Evolutionary conservation across 2,329 filamentous ascomycete genomes (phyloP).

Genomic region (Curvularia sp.): DNA sequence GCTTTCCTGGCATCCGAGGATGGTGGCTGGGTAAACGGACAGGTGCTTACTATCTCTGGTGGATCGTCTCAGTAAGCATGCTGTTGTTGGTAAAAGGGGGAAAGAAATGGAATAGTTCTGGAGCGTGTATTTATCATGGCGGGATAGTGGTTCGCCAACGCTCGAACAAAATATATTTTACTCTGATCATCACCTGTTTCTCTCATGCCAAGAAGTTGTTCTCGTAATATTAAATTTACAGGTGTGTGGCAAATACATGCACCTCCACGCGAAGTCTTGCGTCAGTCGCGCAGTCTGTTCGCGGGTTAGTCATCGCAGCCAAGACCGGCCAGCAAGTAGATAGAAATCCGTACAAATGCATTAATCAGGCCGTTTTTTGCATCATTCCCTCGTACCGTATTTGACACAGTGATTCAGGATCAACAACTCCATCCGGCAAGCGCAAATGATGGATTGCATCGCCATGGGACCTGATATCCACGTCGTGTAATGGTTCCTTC

Average conservation of each 20-base stretch:
- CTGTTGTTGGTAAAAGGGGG: neutral
- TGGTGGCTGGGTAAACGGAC: conserved; percentile 51
- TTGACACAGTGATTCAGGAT: neutral
- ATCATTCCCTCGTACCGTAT: neutral
- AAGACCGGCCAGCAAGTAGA: too few species aligned
- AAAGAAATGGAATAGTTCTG: neutral
- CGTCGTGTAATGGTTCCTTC: too few species aligned
- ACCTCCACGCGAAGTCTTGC: too few species aligned
- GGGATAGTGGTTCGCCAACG: neutral
- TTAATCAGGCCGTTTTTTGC: neutral
- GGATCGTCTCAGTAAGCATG: conserved; percentile 49
- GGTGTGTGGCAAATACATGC: neutral
- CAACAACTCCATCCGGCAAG: neutral
- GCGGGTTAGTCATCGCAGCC: too few species aligned
- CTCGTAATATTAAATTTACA: neutral
- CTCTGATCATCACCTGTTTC: neutral
- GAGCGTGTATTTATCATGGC: conserved; percentile 3
- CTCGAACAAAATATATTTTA: conserved; percentile 10
- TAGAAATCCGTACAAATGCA: neutral
- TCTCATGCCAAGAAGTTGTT: neutral
- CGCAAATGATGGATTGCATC: neutral
- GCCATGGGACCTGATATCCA: neutral
- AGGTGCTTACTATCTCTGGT: conserved; percentile 52
- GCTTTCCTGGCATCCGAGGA: conserved; percentile 51
- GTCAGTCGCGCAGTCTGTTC: too few species aligned